A percentile compares a stretch with the other conserved stretches of the same genome.
These are phyloP conservation scores for Coix lacrymajobi DNA, from an alignment of 176 grass and related monocot genomes.

Conservation along the genomic window DNA sequence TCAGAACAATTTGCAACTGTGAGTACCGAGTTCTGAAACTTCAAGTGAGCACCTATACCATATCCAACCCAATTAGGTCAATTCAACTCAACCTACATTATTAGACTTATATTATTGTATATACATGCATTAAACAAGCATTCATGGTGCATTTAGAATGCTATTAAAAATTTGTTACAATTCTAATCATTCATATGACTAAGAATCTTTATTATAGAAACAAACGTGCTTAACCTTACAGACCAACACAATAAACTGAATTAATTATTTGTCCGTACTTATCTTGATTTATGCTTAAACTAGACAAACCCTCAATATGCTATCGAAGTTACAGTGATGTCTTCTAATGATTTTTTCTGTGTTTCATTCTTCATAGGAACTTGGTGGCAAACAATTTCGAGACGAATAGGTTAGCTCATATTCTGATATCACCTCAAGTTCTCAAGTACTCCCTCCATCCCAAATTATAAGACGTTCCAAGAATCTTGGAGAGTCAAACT, in stretches of 20 bases:
- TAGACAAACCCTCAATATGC: neutral
- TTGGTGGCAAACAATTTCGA: slow-evolving; percentile 79
- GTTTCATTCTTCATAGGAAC: slow-evolving; percentile 47
- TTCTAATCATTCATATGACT: neutral
- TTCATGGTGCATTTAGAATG: slow-evolving; percentile 2
- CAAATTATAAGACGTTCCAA: too few relatives aligned
- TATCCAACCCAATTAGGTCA: neutral
- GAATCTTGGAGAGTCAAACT: too few relatives aligned
- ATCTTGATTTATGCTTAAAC: neutral
- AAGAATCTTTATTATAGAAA: neutral
- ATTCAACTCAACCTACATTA: neutral
- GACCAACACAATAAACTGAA: neutral
- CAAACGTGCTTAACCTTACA: neutral
- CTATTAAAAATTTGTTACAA: neutral
- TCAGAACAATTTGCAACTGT: slow-evolving; percentile 51
- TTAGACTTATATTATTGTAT: neutral
- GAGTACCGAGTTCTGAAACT: slow-evolving; percentile 31
- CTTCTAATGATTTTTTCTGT: neutral
- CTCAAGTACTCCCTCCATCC: too few relatives aligned
- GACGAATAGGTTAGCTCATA: slow-evolving; percentile 36
- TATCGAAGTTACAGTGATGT: neutral
- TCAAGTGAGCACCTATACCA: neutral
- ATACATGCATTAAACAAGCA: neutral
- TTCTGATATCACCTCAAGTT: neutral
- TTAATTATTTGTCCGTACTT: neutral